Percentiles rank a stretch among this genome's conserved stretches.
Conservation (phyloP, 2,329 filamentous ascomycete species). For the Tolypocladium album region DNA sequence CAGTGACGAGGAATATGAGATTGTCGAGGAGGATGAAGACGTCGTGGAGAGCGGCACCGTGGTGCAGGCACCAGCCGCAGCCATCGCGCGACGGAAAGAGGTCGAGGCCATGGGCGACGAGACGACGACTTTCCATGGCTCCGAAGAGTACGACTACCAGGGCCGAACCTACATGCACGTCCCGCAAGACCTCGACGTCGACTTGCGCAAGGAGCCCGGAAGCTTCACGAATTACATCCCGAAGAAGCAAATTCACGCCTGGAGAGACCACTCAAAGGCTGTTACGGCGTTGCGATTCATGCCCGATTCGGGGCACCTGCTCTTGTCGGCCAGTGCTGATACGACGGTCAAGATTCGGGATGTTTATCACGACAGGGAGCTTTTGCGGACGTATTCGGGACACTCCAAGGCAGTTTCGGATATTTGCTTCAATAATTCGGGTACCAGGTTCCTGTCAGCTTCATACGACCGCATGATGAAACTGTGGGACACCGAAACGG, state of each 20-base stretch:
- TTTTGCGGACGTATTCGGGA: constrained; percentile 83
- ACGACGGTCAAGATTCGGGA: constrained; percentile 91
- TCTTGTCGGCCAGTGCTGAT: constrained; percentile 85
- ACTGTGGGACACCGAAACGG: constrained; percentile 96
- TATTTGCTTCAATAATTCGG: constrained; percentile 72
- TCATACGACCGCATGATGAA: constrained; percentile 96
- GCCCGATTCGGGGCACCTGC: constrained; percentile 73
- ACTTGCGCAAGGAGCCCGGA: constrained; percentile 70
- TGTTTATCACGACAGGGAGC: constrained; percentile 78
- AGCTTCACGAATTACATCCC: constrained; percentile 84
- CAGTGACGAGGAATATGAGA: constrained; percentile 69
- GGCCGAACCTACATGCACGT: constrained; percentile 97
- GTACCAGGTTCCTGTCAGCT: constrained; percentile 78
- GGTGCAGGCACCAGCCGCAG: constrained; percentile 42
- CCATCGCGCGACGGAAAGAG: constrained; percentile 45
- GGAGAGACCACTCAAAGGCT: constrained; percentile 73
- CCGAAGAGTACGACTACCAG: constrained; percentile 79
- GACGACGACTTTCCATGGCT: constrained; percentile 79
- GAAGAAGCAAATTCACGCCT: constrained; percentile 86
- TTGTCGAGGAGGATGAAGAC: constrained; percentile 65
- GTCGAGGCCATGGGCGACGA: constrained; percentile 57
- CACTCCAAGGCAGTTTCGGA: constrained; percentile 87
- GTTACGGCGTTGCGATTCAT: constrained; percentile 88
- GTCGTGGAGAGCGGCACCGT: constrained; percentile 54
- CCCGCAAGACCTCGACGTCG: constrained; percentile 79